phyloP scores from a whole-genome alignment of 495 filamentous ascomycete genomes.

The Hypoxylon fragiforme region DNA sequence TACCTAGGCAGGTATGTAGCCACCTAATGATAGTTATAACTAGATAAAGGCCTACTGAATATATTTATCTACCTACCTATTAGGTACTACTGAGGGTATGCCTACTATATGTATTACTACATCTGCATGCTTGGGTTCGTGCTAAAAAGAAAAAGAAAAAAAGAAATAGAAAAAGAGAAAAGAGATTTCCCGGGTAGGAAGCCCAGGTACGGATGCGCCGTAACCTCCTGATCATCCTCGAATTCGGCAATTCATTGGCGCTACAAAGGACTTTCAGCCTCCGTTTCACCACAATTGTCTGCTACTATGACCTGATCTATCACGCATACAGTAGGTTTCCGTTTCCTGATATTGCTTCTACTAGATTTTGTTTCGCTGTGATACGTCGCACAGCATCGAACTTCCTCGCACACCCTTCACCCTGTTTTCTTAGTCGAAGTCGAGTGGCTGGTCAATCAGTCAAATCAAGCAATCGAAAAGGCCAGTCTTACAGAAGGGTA shows the following conservation, averaged over 20 bases:
- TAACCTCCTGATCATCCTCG: not conserved
- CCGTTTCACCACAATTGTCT: constrained; percentile 13
- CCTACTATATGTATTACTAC: constrained; percentile 10
- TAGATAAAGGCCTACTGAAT: no score
- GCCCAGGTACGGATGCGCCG: constrained; percentile 1
- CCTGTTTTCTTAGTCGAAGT: constrained; percentile 18
- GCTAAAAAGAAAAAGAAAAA: not conserved
- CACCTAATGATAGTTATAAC: no score
- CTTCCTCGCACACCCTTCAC: constrained; percentile 17
- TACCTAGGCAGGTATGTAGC: no score
- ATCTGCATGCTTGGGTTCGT: constrained; percentile 1
- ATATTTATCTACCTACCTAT: no score
- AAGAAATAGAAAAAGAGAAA: constrained; percentile 8
- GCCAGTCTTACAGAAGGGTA: constrained; percentile 4
- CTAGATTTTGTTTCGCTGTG: constrained; percentile 3
- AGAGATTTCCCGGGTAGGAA: no score
- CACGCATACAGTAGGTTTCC: not conserved
- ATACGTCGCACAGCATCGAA: constrained; percentile 22
- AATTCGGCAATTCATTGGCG: constrained; percentile 15
- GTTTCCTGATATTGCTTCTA: constrained; percentile 9
- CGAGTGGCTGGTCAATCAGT: constrained; percentile 18
- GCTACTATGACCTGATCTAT: constrained; percentile 5
- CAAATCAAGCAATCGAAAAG: not conserved
- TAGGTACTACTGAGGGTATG: no score
- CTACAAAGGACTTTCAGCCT: constrained; percentile 30